Evolutionary conservation across 1,139 yeast genomes (phyloP).

Genomic region (Geotrichum restrictum): DNA sequence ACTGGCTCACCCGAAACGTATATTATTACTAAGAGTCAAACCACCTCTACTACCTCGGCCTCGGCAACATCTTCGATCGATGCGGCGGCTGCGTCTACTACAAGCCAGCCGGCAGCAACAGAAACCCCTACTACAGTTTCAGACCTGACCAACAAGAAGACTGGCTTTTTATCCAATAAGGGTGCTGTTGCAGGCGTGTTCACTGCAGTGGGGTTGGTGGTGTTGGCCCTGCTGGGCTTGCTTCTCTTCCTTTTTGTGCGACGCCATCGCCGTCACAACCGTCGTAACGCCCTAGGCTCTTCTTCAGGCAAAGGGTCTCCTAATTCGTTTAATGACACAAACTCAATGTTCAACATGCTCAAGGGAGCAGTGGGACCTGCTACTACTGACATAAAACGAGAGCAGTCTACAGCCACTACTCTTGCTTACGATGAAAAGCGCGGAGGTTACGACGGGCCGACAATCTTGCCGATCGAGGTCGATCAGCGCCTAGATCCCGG

Average conservation of each 20-base stretch:
- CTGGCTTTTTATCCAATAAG: slow-evolving; percentile 48
- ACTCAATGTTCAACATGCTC: slow-evolving; percentile 15
- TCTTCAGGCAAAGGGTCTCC: slow-evolving; percentile 19
- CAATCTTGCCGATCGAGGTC: slow-evolving; percentile 50
- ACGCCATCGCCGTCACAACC: slow-evolving; percentile 25
- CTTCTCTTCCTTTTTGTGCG: slow-evolving; percentile 30
- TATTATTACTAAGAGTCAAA: slow-evolving; percentile 18
- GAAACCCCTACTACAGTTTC: slow-evolving; percentile 35
- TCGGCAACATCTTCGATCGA: slow-evolving; percentile 23
- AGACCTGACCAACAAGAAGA: slow-evolving; percentile 12
- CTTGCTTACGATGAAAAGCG: slow-evolving; percentile 11
- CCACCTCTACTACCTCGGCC: slow-evolving; percentile 14
- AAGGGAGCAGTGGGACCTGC: slow-evolving; percentile 19
- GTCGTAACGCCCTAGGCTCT: slow-evolving; percentile 20
- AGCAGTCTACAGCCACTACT: slow-evolving; percentile 14
- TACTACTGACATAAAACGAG: slow-evolving; percentile 5
- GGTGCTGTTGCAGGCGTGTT: slow-evolving; percentile 75
- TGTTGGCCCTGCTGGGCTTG: slow-evolving; percentile 42
- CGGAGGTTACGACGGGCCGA: slow-evolving; percentile 16
- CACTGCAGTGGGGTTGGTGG: slow-evolving; percentile 61
- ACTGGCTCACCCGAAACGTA: slow-evolving; percentile 27
- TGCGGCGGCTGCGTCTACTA: slow-evolving; percentile 10
- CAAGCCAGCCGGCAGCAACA: slow-evolving; percentile 40
- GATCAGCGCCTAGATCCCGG: slow-evolving; percentile 69
- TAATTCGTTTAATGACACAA: slow-evolving; percentile 13